phyloP scores from a whole-genome alignment of 2,329 filamentous ascomycete genomes.

The Ophiosphaerella narmari region DNA sequence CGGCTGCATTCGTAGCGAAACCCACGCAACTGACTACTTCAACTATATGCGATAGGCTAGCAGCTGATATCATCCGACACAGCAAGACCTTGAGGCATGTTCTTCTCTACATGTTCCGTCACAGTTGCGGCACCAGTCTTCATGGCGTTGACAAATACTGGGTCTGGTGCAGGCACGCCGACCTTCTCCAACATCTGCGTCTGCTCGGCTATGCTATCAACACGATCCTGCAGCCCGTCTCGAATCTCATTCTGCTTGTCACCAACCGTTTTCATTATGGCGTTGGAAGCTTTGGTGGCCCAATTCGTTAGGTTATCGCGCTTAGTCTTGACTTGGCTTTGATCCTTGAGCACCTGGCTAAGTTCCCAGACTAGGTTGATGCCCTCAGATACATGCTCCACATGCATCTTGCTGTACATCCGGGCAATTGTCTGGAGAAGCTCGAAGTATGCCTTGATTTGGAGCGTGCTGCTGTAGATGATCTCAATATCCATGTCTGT shows the following conservation, averaged over 20 bases:
- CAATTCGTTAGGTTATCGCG: background rate
- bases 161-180: background rate
- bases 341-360: background rate
- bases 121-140: too few species aligned
- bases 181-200: background rate
- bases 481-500: background rate
- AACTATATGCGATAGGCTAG: too few species aligned
- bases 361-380: background rate
- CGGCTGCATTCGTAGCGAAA: too few species aligned
- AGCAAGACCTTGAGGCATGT: too few species aligned
- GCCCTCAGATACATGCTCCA: background rate
- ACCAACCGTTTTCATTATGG: background rate
- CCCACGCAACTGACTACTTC: too few species aligned
- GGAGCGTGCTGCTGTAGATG: background rate
- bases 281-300: background rate
- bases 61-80: too few species aligned
- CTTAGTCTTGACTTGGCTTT: background rate
- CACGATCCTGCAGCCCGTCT: background rate
- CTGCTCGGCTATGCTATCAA: background rate
- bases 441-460: background rate
- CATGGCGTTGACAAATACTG: too few species aligned
- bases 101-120: too few species aligned
- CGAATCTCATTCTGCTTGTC: background rate
- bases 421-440: background rate
- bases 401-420: background rate